These are phyloP conservation scores for Sarocladium brachiariae DNA, from an alignment of 2,329 filamentous ascomycete species.

Conservation along the genomic window DNA sequence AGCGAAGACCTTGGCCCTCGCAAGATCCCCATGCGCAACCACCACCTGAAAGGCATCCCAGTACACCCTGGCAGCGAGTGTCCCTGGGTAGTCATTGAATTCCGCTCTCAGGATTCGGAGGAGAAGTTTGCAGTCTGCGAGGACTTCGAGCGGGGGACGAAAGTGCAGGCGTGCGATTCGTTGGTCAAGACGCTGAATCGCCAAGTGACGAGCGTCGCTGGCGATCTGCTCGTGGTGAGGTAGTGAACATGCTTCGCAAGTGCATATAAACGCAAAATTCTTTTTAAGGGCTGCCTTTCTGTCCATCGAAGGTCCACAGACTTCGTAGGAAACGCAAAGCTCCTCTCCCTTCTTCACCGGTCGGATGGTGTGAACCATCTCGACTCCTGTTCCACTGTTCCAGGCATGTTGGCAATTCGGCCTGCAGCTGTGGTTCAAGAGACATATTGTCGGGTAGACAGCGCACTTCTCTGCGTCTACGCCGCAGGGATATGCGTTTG, in stretches of 20 bases:
- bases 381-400: not conserved
- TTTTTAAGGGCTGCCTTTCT: not conserved
- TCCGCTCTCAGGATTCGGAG: not conserved
- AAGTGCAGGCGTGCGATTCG: not conserved
- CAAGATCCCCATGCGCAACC: not conserved
- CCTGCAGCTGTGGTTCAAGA: not conserved
- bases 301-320: not conserved
- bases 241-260: not conserved
- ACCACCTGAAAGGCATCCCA: not conserved
- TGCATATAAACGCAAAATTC: not conserved
- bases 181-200: not conserved
- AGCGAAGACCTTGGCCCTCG: not conserved
- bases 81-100: not conserved
- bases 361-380: not conserved
- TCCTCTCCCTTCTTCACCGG: not conserved
- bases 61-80: not conserved
- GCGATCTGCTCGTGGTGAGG: not conserved
- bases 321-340: not conserved
- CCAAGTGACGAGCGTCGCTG: not conserved
- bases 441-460: not conserved
- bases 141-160: not conserved
- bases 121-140: not conserved
- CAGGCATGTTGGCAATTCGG: not conserved
- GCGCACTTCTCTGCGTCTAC: not conserved
- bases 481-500: not conserved